A percentile compares a stretch with the other conserved stretches of the same genome.
phyloP scores from a whole-genome alignment of 352 stramenopile genomes.

The Phytophthora kernoviae region DNA sequence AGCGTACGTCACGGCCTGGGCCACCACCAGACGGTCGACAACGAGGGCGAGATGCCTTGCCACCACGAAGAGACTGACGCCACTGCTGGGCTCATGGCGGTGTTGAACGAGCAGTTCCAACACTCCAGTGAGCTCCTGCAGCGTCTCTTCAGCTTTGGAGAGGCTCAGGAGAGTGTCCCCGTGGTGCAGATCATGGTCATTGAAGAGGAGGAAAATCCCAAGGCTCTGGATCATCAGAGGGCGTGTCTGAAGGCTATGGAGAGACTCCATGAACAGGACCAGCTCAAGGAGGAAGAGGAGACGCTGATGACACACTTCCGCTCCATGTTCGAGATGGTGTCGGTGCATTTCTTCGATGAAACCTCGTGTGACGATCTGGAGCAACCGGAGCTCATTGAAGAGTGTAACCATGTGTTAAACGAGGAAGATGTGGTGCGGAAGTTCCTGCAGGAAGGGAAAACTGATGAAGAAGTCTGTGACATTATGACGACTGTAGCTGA shows the following conservation, averaged over 20 bases:
- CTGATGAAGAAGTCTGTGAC: conserved; percentile 58
- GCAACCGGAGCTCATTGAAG: conserved; percentile 26
- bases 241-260: conserved; percentile 57
- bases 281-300: conserved; percentile 39
- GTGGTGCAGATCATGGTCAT: conserved; percentile 42
- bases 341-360: conserved; percentile 46
- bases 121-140: conserved; percentile 45
- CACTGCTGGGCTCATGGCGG: conserved; percentile 26
- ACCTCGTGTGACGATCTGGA: conserved; percentile 59
- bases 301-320: conserved; percentile 46
- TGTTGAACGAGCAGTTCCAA: conserved; percentile 44
- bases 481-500: conserved; percentile 27
- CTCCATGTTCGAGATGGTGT: conserved; percentile 45
- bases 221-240: conserved; percentile 27
- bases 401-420: conserved; percentile 47
- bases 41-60: conserved; percentile 12
- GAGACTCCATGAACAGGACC: conserved; percentile 50
- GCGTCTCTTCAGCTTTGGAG: conserved; percentile 35
- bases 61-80: conserved; percentile 13
- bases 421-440: conserved; percentile 48
- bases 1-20: conserved; percentile 6
- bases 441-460: conserved; percentile 48
- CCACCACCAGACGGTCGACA: conserved; percentile 2
- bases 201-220: conserved; percentile 21
- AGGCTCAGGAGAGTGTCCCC: conserved; percentile 6